Evolutionary conservation across 768 basidiomycete species (phyloP).

Genomic region (Russula earlei): DNA sequence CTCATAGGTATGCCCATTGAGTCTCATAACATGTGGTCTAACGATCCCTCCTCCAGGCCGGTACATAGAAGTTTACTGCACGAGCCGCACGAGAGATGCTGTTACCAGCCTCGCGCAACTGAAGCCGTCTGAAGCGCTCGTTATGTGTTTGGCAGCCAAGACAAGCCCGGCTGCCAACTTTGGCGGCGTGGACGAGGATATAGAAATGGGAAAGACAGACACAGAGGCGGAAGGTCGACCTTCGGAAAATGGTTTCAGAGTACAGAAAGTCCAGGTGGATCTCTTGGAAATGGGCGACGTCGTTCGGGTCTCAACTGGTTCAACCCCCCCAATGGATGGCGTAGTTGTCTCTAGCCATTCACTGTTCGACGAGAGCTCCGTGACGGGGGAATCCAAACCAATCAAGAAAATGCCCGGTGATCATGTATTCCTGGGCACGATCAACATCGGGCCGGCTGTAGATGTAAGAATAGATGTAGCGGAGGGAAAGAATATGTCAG

Average conservation of each 20-base stretch:
- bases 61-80: constrained; percentile 57
- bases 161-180: background rate
- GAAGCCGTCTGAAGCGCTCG: constrained; percentile 52
- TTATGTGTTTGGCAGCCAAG: constrained; percentile 26
- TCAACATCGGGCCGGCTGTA: constrained; percentile 53
- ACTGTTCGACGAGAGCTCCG: constrained; percentile 72
- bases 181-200: constrained; percentile 20
- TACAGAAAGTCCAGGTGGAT: constrained; percentile 41
- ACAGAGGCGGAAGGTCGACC: constrained; percentile 13
- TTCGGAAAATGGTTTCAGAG: constrained; percentile 5
- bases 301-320: constrained; percentile 60
- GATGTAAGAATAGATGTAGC: constrained; percentile 52
- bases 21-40: background rate
- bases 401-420: constrained; percentile 56
- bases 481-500: constrained; percentile 63
- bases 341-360: constrained; percentile 41
- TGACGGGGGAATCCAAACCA: constrained; percentile 69
- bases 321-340: constrained; percentile 72
- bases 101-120: constrained; percentile 57
- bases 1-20: constrained; percentile 42
- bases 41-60: constrained; percentile 37
- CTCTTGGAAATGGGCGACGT: constrained; percentile 74
- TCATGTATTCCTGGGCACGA: constrained; percentile 64
- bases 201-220: constrained; percentile 31
- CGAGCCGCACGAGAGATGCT: constrained; percentile 62